Evolutionary conservation across 768 basidiomycete species (phyloP).

Genomic region (Cystobasidium onofrii): DNA sequence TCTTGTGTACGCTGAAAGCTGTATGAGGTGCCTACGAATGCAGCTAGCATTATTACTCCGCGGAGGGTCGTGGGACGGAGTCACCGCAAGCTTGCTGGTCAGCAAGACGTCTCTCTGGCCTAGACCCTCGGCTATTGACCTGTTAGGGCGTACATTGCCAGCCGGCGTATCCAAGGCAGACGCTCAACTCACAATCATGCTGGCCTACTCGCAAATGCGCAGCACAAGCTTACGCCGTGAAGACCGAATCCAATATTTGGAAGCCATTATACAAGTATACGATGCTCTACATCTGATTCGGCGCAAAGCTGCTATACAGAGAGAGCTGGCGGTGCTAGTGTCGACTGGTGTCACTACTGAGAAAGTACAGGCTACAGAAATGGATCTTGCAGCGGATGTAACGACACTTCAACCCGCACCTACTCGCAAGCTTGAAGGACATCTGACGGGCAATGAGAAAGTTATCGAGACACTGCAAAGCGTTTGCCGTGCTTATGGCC

Average conservation of each 20-base stretch:
- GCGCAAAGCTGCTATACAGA: slow-evolving; percentile 76
- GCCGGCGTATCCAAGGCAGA: neutral
- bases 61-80: neutral
- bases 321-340: slow-evolving; percentile 79
- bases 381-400: neutral
- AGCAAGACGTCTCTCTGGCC: neutral
- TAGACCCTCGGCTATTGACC: neutral
- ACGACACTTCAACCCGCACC: neutral
- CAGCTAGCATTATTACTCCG: slow-evolving; percentile 55
- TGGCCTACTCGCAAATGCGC: neutral
- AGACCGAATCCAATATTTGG: neutral
- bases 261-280: slow-evolving; percentile 50
- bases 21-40: slow-evolving; percentile 65
- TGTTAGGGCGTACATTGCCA: neutral
- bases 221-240: neutral
- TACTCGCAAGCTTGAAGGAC: slow-evolving; percentile 38
- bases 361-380: slow-evolving; percentile 27
- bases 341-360: slow-evolving; percentile 56
- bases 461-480: slow-evolving; percentile 54
- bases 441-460: slow-evolving; percentile 30
- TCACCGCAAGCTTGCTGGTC: neutral
- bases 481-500: slow-evolving; percentile 69
- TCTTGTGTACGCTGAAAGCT: slow-evolving; percentile 59
- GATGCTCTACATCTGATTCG: slow-evolving; percentile 72
- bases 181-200: neutral